Percentiles rank a stretch among this genome's conserved stretches.
Evolutionary conservation across 768 basidiomycete genomes (phyloP).

Genomic region (Clathrus columnatus): DNA sequence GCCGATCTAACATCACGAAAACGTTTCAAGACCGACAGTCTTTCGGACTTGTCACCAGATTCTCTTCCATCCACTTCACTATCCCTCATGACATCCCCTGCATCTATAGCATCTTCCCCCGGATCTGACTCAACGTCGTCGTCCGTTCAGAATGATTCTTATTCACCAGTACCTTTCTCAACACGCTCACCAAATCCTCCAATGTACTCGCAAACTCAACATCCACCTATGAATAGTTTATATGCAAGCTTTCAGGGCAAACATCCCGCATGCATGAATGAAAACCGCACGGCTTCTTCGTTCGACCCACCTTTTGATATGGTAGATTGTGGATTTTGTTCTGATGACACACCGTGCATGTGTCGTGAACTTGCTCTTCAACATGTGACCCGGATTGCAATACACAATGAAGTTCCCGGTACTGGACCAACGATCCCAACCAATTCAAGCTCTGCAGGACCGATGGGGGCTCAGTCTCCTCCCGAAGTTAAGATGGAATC

Average conservation of each 20-base stretch:
- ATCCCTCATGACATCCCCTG: slow-evolving; percentile 23
- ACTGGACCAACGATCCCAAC: slow-evolving; percentile 5
- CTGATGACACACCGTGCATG: slow-evolving; percentile 59
- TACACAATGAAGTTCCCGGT: slow-evolving; percentile 5
- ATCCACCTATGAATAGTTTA: slow-evolving; percentile 6
- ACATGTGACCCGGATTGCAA: slow-evolving; percentile 22
- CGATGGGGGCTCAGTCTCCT: slow-evolving; percentile 5
- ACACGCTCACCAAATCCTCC: slow-evolving; percentile 22
- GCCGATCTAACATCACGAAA: slow-evolving; percentile 28
- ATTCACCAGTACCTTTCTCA: slow-evolving; percentile 25
- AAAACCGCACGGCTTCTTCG: background rate
- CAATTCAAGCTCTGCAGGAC: background rate
- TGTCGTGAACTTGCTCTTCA: slow-evolving; percentile 61
- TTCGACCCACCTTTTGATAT: slow-evolving; percentile 33
- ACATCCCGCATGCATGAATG: slow-evolving; percentile 4
- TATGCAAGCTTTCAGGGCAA: slow-evolving; percentile 4
- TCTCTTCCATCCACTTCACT: slow-evolving; percentile 12
- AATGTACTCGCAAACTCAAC: slow-evolving; percentile 4
- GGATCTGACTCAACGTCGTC: slow-evolving; percentile 21
- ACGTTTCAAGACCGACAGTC: slow-evolving; percentile 17
- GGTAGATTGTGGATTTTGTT: slow-evolving; percentile 72
- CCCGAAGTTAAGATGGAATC: slow-evolving; percentile 8
- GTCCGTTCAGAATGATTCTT: slow-evolving; percentile 17
- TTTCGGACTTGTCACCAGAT: slow-evolving; percentile 22
- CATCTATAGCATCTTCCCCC: slow-evolving; percentile 46